Conservation (phyloP, 2,329 filamentous ascomycete genomes). For the Chaetomiaceae sp. region DNA sequence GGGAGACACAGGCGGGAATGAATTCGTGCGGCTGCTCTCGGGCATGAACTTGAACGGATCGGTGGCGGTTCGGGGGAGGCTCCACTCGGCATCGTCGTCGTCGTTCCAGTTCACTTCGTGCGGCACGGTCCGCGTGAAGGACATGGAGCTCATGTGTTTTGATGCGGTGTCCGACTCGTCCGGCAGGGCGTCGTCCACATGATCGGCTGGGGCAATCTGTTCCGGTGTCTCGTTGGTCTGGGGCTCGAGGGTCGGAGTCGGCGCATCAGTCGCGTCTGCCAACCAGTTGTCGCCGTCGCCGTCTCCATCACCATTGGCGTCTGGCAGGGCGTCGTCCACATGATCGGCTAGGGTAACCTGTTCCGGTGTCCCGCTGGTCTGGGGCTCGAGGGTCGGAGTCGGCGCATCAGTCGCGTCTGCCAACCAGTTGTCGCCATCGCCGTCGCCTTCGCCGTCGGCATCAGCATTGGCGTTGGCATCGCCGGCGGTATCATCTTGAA, state of each 20-base stretch:
- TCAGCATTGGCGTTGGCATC: too few species aligned
- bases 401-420: slow-evolving; percentile 17
- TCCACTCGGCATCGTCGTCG: slow-evolving; percentile 56
- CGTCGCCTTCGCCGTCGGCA: too few species aligned
- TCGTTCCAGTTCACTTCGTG: slow-evolving; percentile 57
- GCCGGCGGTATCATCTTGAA: slow-evolving; percentile 30
- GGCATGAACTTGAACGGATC: slow-evolving; percentile 59
- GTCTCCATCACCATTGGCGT: too few species aligned
- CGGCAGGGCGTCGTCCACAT: slow-evolving; percentile 6
- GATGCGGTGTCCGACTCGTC: slow-evolving; percentile 31
- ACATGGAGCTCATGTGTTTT: slow-evolving; percentile 57
- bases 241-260: neutral
- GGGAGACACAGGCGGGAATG: slow-evolving; percentile 55
- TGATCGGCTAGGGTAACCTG: slow-evolving; percentile 7
- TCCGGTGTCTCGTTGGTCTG: neutral
- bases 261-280: slow-evolving; percentile 16
- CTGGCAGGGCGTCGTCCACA: slow-evolving; percentile 5
- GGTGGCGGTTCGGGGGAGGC: slow-evolving; percentile 44
- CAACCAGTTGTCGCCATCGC: slow-evolving; percentile 26
- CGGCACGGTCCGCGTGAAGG: slow-evolving; percentile 60
- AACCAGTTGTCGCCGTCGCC: slow-evolving; percentile 27
- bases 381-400: neutral
- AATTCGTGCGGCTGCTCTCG: slow-evolving; percentile 55
- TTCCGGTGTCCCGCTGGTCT: neutral
- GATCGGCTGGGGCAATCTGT: slow-evolving; percentile 6